Evolutionary conservation across 331 rosid species (phyloP).

Genomic region (Phaseolus coccineus): DNA sequence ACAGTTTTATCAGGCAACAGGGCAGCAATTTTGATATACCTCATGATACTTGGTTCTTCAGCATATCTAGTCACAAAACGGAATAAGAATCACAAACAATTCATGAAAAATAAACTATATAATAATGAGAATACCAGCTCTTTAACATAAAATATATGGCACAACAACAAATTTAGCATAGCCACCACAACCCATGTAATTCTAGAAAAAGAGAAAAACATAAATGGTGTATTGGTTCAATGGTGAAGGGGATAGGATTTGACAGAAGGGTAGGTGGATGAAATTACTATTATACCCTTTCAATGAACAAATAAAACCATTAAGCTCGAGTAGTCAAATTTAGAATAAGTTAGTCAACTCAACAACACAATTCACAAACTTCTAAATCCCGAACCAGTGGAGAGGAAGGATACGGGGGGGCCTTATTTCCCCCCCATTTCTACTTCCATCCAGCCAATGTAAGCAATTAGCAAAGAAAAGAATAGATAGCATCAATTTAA

Average conservation of each 20-base stretch:
- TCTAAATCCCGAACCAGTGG: neutral
- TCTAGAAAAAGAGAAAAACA: slow-evolving; percentile 17
- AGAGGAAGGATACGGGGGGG: neutral
- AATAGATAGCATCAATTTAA: neutral
- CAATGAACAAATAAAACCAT: neutral
- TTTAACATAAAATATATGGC: neutral
- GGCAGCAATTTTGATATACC: slow-evolving; percentile 95
- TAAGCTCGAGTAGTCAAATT: neutral
- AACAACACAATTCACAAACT: neutral
- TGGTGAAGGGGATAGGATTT: neutral
- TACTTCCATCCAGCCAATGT: neutral
- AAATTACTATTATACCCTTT: neutral
- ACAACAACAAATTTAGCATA: neutral
- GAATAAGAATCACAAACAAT: slow-evolving; percentile 31
- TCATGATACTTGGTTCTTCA: slow-evolving; percentile 92
- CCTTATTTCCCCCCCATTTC: neutral
- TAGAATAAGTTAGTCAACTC: neutral
- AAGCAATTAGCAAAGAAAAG: slow-evolving; percentile 4
- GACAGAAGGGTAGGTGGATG: neutral
- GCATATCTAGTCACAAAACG: slow-evolving; percentile 64
- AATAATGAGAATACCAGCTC: slow-evolving; percentile 31
- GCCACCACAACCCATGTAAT: slow-evolving; percentile 23
- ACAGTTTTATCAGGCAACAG: slow-evolving; percentile 91
- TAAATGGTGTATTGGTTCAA: neutral
- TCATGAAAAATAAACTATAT: slow-evolving; percentile 7